Conservation (phyloP, 2,329 filamentous ascomycete genomes). For the Botryotinia globosa region DNA sequence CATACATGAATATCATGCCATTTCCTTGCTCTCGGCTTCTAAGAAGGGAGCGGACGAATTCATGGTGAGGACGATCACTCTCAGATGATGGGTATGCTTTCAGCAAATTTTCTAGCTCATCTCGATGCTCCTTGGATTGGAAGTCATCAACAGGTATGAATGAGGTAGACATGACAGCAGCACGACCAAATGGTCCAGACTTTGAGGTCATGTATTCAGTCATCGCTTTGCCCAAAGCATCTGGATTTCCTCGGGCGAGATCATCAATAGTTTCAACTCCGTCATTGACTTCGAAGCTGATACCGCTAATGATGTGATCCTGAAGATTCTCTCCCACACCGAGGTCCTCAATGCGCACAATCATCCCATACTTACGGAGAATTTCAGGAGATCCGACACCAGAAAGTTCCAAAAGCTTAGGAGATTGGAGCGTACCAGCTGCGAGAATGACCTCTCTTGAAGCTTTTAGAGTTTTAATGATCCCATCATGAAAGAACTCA, state of each 20-base stretch:
- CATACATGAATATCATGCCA: no score
- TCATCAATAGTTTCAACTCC: neutral
- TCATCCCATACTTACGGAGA: conserved; percentile 28
- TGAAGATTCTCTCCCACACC: conserved; percentile 19
- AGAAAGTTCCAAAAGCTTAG: conserved; percentile 39
- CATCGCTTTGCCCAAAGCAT: neutral
- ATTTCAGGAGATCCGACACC: conserved; percentile 33
- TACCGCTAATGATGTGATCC: neutral
- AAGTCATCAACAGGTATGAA: neutral
- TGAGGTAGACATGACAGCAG: neutral
- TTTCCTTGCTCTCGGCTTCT: no score
- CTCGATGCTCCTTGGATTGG: neutral
- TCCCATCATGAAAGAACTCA: conserved; percentile 28
- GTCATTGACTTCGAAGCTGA: neutral
- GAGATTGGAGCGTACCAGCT: conserved; percentile 35
- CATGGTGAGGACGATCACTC: no score
- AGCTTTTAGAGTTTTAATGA: conserved; percentile 33
- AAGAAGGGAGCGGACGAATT: no score
- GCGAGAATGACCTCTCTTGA: conserved; percentile 36
- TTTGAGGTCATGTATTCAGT: neutral
- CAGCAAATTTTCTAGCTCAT: neutral
- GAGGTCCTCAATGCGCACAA: conserved; percentile 24
- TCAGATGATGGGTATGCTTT: no score
- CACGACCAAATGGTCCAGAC: neutral
- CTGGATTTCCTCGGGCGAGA: neutral